These are phyloP conservation scores for Closterium sp. DNA, from an alignment of 139 green algal species.

Conservation along the genomic window DNA sequence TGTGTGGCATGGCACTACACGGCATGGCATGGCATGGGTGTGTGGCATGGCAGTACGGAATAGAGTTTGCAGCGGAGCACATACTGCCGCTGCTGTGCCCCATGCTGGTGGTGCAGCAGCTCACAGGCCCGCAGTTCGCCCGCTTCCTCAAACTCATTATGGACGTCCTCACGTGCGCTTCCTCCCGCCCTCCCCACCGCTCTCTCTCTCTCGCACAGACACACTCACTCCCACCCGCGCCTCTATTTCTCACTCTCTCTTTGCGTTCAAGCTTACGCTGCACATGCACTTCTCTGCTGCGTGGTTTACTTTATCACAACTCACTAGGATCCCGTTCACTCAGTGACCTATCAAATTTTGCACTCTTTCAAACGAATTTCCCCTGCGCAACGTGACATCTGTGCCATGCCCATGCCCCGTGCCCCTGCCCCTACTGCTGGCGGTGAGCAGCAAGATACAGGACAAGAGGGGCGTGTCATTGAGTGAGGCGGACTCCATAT, in stretches of 20 bases:
- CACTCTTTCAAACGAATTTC: too few species aligned
- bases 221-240: too few species aligned
- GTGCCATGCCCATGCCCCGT: background rate
- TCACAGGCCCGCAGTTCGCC: constrained; percentile 27
- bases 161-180: constrained; percentile 13
- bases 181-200: background rate
- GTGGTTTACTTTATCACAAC: too few species aligned
- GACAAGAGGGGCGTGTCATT: constrained; percentile 37
- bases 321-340: too few species aligned
- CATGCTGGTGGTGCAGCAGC: constrained; percentile 29
- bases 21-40: background rate
- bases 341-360: too few species aligned
- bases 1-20: too few species aligned
- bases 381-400: too few species aligned
- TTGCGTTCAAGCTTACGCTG: too few species aligned
- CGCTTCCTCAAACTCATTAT: constrained; percentile 30
- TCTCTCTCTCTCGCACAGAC: background rate
- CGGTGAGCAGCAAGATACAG: constrained; percentile 10
- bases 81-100: constrained; percentile 32
- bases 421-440: background rate
- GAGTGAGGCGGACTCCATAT: constrained; percentile 21
- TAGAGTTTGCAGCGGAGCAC: constrained; percentile 43
- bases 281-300: too few species aligned
- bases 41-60: constrained; percentile 34
- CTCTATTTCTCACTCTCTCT: too few species aligned